Conservation (phyloP, 306 rosid species). For the Canavalia gladiata region DNA sequence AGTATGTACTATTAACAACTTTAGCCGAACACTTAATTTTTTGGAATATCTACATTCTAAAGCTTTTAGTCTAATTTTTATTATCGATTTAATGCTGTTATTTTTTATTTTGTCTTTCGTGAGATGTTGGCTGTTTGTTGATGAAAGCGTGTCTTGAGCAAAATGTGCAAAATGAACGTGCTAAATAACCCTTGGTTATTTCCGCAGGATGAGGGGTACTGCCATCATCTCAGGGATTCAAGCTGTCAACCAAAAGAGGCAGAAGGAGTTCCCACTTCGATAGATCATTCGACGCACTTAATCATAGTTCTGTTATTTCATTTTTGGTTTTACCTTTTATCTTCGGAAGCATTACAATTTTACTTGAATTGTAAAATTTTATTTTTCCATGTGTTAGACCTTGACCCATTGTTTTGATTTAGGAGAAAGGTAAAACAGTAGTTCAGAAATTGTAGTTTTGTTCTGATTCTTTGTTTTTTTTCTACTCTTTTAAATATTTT, state of each 20-base stretch:
- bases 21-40: background rate
- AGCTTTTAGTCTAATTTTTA: background rate
- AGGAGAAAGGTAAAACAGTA: background rate
- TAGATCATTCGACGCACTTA: conserved; percentile 28
- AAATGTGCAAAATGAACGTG: conserved; percentile 30
- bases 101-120: conserved; percentile 21
- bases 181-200: conserved; percentile 24
- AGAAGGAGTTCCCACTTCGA: conserved; percentile 23
- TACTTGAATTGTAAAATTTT: conserved; percentile 30
- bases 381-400: conserved; percentile 19
- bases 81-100: background rate
- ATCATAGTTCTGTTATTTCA: conserved; percentile 36
- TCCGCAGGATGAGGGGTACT: conserved; percentile 52
- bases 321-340: conserved; percentile 13
- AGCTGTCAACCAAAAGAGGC: conserved; percentile 37
- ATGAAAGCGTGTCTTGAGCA: background rate
- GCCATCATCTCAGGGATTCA: conserved; percentile 35
- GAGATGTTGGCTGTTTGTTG: conserved; percentile 15
- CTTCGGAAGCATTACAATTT: conserved; percentile 9
- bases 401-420: conserved; percentile 27
- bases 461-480: background rate
- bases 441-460: background rate
- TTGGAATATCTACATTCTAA: conserved; percentile 20
- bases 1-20: background rate
- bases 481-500: background rate